Conservation (phyloP, 2,329 filamentous ascomycete genomes). For the Gaeumannomyces tritici region DNA sequence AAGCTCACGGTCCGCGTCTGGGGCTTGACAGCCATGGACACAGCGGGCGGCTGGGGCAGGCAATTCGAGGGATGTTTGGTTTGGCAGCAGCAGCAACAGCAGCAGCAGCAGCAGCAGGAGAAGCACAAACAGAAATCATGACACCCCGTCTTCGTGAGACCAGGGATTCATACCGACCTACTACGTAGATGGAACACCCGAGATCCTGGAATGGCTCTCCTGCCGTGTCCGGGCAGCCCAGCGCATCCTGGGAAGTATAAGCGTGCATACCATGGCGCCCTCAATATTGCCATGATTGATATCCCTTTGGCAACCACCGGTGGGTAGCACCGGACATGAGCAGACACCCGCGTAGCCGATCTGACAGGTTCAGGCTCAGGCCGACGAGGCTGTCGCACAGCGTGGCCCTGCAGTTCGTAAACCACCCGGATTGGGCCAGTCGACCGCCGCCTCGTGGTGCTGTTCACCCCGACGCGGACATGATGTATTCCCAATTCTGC, state of each 20-base stretch:
- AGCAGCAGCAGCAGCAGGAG: background rate
- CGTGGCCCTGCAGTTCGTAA: background rate
- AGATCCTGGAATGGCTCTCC: background rate
- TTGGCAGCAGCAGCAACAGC: background rate
- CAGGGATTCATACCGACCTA: background rate
- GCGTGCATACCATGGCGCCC: no score
- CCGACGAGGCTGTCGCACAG: background rate
- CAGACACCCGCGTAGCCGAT: background rate
- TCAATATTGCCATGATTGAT: no score
- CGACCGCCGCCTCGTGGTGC: background rate
- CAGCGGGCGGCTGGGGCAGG: background rate
- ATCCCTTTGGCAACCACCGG: background rate
- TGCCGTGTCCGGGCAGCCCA: background rate
- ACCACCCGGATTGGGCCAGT: background rate
- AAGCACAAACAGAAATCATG: no score
- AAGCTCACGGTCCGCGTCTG: background rate
- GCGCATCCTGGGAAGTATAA: background rate
- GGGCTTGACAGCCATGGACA: background rate
- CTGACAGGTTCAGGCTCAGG: background rate
- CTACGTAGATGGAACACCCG: background rate
- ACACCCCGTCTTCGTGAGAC: background rate
- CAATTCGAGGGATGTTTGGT: background rate
- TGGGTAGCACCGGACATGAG: background rate
- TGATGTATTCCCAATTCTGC: background rate
- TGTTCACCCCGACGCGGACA: background rate